These are phyloP conservation scores for Penicillium flavigenum DNA, from an alignment of 495 filamentous ascomycete genomes.

Conservation along the genomic window DNA sequence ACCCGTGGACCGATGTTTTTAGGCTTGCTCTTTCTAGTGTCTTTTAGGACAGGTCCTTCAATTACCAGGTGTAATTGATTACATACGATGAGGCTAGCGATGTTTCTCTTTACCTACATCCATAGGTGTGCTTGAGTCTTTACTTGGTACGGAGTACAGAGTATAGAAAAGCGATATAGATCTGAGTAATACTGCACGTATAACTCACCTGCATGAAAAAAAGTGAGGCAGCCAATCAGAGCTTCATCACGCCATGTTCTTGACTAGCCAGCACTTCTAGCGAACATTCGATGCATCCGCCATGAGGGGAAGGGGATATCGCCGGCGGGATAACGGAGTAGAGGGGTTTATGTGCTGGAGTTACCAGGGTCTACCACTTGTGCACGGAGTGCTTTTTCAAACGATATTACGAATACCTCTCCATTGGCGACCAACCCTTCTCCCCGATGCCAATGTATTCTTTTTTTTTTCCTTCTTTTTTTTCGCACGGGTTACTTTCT, in stretches of 20 bases:
- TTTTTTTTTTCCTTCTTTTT: neutral
- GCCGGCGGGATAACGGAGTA: neutral
- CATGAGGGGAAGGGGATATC: slow-evolving; percentile 3
- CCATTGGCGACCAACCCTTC: neutral
- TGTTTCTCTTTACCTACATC: neutral
- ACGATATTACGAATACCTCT: neutral
- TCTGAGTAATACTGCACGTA: slow-evolving; percentile 2
- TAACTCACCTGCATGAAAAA: neutral
- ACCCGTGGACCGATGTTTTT: too few species aligned
- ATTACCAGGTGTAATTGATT: neutral
- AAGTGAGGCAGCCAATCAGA: slow-evolving; percentile 8
- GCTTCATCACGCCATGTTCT: neutral
- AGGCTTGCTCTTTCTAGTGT: too few species aligned
- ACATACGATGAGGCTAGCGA: neutral
- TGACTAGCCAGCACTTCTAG: slow-evolving; percentile 5
- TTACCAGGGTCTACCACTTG: neutral
- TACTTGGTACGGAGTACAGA: too few species aligned
- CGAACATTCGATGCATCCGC: slow-evolving; percentile 6
- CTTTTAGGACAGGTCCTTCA: neutral
- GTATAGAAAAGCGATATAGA: neutral
- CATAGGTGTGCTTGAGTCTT: neutral
- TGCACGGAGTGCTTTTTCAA: neutral
- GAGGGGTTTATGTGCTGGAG: slow-evolving; percentile 5
- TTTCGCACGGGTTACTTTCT: neutral
- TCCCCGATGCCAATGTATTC: neutral